Base-by-base conservation (phyloP, 1,284 basidiomycete genomes). In the Malassezia restricta region DNA sequence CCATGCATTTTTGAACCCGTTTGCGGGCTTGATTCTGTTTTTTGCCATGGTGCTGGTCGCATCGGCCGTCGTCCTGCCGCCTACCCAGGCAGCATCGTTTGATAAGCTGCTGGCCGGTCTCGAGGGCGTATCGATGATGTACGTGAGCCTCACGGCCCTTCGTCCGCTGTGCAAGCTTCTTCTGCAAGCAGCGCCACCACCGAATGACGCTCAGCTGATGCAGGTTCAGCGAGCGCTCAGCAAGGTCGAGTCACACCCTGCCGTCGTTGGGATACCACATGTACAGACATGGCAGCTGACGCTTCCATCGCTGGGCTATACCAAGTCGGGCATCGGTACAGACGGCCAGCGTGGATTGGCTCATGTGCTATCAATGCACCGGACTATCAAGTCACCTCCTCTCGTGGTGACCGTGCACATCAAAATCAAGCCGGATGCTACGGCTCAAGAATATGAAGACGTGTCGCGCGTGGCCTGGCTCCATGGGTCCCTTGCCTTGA, bases 41-140 rank as follows among this genome's bases (percentile, higher is more conserved):
- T 73, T 73, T 57, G 49, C 57, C 17, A 51, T 57, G 6, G 56
- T 59, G 11, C 50, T 73, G 14, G 51, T 63, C 30, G 55, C 66
- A 39, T 59, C 69, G 0, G 55, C 57, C 1, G 38, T 71, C 1
- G 56, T 62, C 11, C 60, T 73, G 57, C 68, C 66, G 0, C 51
- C 63, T 15, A 40, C 65, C 9, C 67, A 71, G 41, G 61, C 69
- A 0, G 65, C 69, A 6, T 66, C 67, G 17, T 49, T 73, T 29
- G 71, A 73, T 51, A 73, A 73, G 53, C 63, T 73, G 5, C 55
- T 72, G 4, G 71, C 71, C 0, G 66, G 66, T 0, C 54, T 73
- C 9, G 66, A 73, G 39, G 60, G 63, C 35, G 66, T 65, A 5
- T 51, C 56, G 0, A 73, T 73, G 70, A 59, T 66, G 28, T 73